Percentiles rank a stretch among this genome's conserved stretches.
Conservation (phyloP, 306 rosid species). For the Arachis hypogaea region DNA sequence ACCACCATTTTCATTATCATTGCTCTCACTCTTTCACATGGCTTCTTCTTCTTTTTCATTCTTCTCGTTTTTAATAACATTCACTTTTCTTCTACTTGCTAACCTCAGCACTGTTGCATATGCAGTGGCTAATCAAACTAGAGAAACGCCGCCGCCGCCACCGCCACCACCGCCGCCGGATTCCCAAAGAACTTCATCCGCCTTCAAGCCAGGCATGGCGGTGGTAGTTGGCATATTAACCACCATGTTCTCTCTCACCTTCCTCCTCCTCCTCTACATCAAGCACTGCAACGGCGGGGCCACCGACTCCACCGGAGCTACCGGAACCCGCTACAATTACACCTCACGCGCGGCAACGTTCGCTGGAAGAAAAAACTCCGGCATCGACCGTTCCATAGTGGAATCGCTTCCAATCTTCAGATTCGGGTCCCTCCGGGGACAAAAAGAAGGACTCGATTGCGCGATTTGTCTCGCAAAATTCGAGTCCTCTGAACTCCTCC, state of each 20-base stretch:
- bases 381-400: conserved; percentile 68
- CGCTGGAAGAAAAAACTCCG: conserved; percentile 66
- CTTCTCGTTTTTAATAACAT: neutral
- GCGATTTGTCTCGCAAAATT: conserved; percentile 74
- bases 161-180: neutral
- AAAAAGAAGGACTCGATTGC: conserved; percentile 76
- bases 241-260: conserved; percentile 62
- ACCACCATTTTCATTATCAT: neutral
- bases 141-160: conserved; percentile 29
- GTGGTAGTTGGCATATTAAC: conserved; percentile 58
- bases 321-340: neutral
- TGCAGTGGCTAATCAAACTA: neutral
- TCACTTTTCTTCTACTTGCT: neutral
- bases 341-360: neutral
- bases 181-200: neutral
- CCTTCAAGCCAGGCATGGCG: conserved; percentile 62
- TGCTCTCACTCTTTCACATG: conserved; percentile 43
- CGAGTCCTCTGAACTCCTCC: conserved; percentile 68
- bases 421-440: conserved; percentile 66
- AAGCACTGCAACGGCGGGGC: conserved; percentile 60
- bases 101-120: neutral
- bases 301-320: too few relatives aligned
- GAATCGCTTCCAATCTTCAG: conserved; percentile 84
- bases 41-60: conserved; percentile 17
- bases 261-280: conserved; percentile 79